Evolutionary conservation across 2,329 filamentous ascomycete species (phyloP), one percentile per base, ranked within the genome.

Genomic region (Pseudocercospora cruenta): DNA sequence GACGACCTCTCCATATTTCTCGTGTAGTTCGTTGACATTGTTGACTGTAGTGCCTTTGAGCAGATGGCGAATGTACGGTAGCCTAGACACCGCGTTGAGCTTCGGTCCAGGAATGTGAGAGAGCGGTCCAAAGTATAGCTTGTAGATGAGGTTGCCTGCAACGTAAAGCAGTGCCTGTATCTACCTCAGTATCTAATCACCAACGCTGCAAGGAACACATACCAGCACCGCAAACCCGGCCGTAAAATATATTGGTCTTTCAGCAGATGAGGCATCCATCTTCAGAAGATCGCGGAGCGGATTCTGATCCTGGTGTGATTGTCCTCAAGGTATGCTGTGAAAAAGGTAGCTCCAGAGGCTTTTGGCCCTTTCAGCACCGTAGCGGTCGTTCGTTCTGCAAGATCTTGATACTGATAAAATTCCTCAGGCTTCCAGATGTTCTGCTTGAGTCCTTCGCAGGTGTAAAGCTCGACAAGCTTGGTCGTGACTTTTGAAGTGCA

Each of bases 21-120:
- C 71, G 58, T 83, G 81, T 2, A 80, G 71, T 2, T 67, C 47
- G 71, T 95, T 84, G 31, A 73, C 64, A 57, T 72, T 69, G 33
- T 72, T 51, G 55, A 69, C 67, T 3, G 72, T 73, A 10, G 69
- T 71, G 2, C 72, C 71, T 45, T 68, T 69, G 8, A 74, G 22
- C 4, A 72, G 58, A 69, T 72, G 68, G 16, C 69, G 64, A 51
- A 72, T 59, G 58, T 71, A 70, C 3, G 74, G 75, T 9, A 75
- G 53, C 7, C 71, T 60, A 14, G 67, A 69, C 6, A 76, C 6
- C 4, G 72, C 71, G 33, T 72, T 73, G 43, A 75, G 57, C 57
- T 77, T 75, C 0, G 82, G 81, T 0, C 82, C 82, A 2, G 82
- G 82, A 16, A 81, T 79, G 39, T 81, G 77, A 21, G 72, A 71